Percentiles rank a stretch among this genome's conserved stretches.
phyloP scores from a whole-genome alignment of 768 basidiomycete genomes.

The Suillus discolor region DNA sequence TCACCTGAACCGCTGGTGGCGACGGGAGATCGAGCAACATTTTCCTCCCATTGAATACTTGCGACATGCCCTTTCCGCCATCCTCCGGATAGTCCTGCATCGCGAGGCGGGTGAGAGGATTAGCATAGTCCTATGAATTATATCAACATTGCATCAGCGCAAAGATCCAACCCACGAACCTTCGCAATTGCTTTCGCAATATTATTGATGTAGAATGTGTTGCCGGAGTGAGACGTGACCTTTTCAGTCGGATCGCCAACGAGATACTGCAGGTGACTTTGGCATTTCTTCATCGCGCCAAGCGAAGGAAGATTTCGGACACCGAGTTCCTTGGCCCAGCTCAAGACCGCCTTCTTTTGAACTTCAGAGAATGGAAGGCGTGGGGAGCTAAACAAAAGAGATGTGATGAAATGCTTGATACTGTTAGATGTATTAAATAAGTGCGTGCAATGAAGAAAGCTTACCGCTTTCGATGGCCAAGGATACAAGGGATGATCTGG shows the following conservation, averaged over 20 bases:
- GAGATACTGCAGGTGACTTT: not conserved
- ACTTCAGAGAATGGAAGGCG: slow-evolving; percentile 27
- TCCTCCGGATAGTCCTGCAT: too few relatives aligned
- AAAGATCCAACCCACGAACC: not conserved
- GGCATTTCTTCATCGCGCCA: slow-evolving; percentile 13
- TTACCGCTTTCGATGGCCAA: too few relatives aligned
- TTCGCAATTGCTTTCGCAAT: slow-evolving; percentile 14
- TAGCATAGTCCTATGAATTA: too few relatives aligned
- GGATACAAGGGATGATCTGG: too few relatives aligned
- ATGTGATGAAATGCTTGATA: slow-evolving; percentile 25
- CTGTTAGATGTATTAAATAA: too few relatives aligned
- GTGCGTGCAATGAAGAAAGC: too few relatives aligned
- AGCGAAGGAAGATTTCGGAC: slow-evolving; percentile 27
- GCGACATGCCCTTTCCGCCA: too few relatives aligned
- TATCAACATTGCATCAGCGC: too few relatives aligned
- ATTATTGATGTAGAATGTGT: slow-evolving; percentile 28
- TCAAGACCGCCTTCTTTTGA: slow-evolving; percentile 30
- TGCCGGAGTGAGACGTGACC: slow-evolving; percentile 19
- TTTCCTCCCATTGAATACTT: too few relatives aligned
- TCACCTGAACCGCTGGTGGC: too few relatives aligned
- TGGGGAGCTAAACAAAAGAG: slow-evolving; percentile 32
- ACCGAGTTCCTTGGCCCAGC: slow-evolving; percentile 30
- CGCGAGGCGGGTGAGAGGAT: too few relatives aligned
- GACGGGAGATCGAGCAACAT: too few relatives aligned
- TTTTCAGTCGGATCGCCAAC: slow-evolving; percentile 27